These are phyloP conservation scores for Cucurbita moschata DNA, from an alignment of 306 rosid species.

Conservation along the genomic window DNA sequence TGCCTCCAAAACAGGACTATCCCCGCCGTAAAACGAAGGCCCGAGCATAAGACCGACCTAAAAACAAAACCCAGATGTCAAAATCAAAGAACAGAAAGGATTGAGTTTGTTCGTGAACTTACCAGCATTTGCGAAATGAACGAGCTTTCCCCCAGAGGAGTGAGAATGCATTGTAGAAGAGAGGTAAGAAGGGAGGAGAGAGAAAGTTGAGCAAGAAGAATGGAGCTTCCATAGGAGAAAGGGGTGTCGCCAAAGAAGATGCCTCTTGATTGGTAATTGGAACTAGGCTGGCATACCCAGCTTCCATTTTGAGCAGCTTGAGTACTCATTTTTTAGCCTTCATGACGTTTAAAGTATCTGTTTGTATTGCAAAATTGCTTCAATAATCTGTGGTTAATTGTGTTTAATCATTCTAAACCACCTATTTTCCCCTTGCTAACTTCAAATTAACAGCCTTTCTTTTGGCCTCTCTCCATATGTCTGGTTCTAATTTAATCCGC, in stretches of 20 bases:
- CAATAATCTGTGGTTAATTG: neutral
- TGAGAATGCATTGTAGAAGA: conserved; percentile 19
- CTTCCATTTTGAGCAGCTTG: neutral
- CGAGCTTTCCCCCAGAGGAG: conserved; percentile 29
- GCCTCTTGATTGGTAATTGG: conserved; percentile 14
- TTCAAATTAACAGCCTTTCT: too few relatives aligned
- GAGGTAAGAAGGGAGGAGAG: conserved; percentile 13
- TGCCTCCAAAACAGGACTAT: neutral
- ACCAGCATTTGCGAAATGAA: conserved; percentile 45
- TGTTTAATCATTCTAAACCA: neutral
- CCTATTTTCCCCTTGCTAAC: too few relatives aligned
- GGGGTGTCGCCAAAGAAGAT: conserved; percentile 28
- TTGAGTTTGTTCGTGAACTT: too few relatives aligned
- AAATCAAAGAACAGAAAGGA: too few relatives aligned
- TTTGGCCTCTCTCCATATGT: too few relatives aligned
- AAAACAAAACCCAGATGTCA: too few relatives aligned
- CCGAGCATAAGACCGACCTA: conserved; percentile 39
- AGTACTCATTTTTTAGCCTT: neutral
- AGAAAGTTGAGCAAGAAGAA: conserved; percentile 23
- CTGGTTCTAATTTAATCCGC: too few relatives aligned
- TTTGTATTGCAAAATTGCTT: neutral
- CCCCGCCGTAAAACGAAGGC: conserved; percentile 27
- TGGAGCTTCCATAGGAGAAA: conserved; percentile 2
- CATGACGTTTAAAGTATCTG: neutral
- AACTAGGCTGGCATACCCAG: conserved; percentile 17